These are phyloP conservation scores for Lophiotrema nucula DNA, from an alignment of 495 filamentous ascomycete genomes.

Conservation along the genomic window DNA sequence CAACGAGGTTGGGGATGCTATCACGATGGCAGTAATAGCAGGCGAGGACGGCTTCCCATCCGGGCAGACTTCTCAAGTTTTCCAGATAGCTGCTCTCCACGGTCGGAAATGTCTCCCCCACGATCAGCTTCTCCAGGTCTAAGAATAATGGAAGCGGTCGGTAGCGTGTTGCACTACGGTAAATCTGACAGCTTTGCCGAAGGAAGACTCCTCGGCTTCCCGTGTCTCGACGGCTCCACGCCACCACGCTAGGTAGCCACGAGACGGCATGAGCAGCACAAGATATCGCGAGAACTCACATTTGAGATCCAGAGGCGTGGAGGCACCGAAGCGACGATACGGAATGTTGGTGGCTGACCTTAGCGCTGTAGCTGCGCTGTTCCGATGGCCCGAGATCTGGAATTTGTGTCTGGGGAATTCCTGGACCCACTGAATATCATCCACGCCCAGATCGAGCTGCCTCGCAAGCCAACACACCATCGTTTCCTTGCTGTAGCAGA, in stretches of 20 bases:
- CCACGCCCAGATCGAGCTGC: neutral
- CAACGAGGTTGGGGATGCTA: too few relatives aligned
- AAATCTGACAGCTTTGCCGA: neutral
- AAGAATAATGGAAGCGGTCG: too few relatives aligned
- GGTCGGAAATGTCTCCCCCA: too few relatives aligned
- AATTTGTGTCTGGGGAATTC: neutral
- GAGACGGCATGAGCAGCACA: neutral
- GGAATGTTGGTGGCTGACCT: neutral
- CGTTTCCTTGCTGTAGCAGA: neutral
- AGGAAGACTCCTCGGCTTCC: neutral
- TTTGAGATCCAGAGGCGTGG: neutral
- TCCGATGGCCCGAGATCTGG: neutral
- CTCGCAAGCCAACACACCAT: neutral
- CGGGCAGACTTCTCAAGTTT: too few relatives aligned
- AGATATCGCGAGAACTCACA: too few relatives aligned
- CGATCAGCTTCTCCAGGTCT: too few relatives aligned
- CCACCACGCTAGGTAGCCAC: neutral
- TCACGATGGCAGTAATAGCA: too few relatives aligned
- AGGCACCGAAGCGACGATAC: neutral
- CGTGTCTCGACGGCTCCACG: neutral
- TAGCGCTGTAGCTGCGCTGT: neutral
- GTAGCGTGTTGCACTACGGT: neutral
- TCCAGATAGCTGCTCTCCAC: too few relatives aligned
- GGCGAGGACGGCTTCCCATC: too few relatives aligned
- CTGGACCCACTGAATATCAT: neutral